A percentile compares a stretch with the other conserved stretches of the same genome.
Evolutionary conservation across 768 basidiomycete species (phyloP).

Genomic region (Symmetrospora coprosmae): DNA sequence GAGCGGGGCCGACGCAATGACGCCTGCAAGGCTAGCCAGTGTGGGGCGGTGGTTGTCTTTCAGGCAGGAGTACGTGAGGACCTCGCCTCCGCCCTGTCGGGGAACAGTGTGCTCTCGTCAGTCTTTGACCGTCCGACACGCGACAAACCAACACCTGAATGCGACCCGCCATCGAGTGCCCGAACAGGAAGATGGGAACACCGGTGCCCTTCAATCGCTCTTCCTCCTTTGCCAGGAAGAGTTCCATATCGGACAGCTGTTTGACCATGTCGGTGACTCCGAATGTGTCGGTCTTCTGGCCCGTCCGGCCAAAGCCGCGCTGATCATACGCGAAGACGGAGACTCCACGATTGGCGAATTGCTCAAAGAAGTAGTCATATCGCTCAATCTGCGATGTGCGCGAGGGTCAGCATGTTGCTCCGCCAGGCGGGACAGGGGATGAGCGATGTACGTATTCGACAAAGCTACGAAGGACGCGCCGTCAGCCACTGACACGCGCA

Average conservation of each 20-base stretch:
- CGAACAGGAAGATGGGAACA: slow-evolving; percentile 26
- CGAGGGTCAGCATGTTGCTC: no score
- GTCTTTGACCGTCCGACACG: background rate
- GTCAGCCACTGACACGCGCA: no score
- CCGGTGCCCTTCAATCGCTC: background rate
- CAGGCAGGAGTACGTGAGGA: background rate
- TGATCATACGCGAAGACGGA: slow-evolving; percentile 31
- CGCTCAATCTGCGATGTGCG: slow-evolving; percentile 12
- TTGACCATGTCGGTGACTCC: slow-evolving; percentile 25
- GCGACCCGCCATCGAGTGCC: slow-evolving; percentile 15
- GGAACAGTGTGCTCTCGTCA: no score
- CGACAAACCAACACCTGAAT: background rate
- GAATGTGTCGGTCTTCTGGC: slow-evolving; percentile 12
- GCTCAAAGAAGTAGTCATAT: slow-evolving; percentile 30
- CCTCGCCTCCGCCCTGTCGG: slow-evolving; percentile 9
- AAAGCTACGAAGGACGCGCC: no score
- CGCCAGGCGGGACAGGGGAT: no score
- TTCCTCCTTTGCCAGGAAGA: slow-evolving; percentile 23
- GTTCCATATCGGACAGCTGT: slow-evolving; percentile 28
- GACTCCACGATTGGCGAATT: slow-evolving; percentile 24
- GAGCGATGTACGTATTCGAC: no score
- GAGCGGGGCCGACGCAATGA: slow-evolving; percentile 13
- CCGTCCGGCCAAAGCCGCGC: slow-evolving; percentile 32
- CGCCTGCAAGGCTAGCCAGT: background rate
- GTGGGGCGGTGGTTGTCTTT: background rate